A percentile compares a stretch with the other conserved stretches of the same genome.
These are phyloP conservation scores for Sextonia rubra DNA, from an alignment of 164 flowering plant species.

Conservation along the genomic window DNA sequence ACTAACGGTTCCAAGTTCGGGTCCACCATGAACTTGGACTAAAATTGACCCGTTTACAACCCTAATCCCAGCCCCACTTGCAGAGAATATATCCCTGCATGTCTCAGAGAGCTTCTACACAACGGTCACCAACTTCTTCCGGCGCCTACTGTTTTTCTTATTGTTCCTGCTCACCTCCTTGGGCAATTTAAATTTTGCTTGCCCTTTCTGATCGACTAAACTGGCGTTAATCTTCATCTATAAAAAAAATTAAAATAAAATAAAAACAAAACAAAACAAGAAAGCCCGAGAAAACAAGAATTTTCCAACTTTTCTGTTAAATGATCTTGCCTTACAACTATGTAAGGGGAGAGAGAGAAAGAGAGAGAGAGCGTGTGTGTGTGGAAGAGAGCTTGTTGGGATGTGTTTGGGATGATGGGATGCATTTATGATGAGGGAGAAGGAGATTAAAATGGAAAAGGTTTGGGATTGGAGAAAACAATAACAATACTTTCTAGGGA, in stretches of 20 bases:
- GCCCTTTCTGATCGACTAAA: constrained; percentile 18
- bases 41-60: too few species aligned
- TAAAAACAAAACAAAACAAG: not conserved
- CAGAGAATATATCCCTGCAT: constrained; percentile 39
- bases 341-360: not conserved
- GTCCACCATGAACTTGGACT: too few species aligned
- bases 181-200: not conserved
- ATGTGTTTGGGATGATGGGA: too few species aligned
- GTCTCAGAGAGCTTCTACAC: constrained; percentile 44
- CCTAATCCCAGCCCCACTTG: constrained; percentile 54
- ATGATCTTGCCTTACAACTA: not conserved
- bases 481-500: not conserved
- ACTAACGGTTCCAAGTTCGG: too few species aligned
- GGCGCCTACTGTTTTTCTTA: constrained; percentile 10
- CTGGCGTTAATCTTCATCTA: constrained; percentile 20
- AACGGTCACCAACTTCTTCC: constrained; percentile 6
- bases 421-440: not conserved
- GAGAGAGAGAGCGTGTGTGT: too few species aligned
- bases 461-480: not conserved
- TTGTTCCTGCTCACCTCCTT: constrained; percentile 9
- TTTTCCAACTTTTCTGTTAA: not conserved
- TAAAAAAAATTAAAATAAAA: too few species aligned
- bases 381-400: not conserved
- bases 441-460: not conserved
- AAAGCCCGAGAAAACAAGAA: not conserved